Evolutionary conservation across 2,329 filamentous ascomycete species (phyloP).

Genomic region (Xylariales sp.): DNA sequence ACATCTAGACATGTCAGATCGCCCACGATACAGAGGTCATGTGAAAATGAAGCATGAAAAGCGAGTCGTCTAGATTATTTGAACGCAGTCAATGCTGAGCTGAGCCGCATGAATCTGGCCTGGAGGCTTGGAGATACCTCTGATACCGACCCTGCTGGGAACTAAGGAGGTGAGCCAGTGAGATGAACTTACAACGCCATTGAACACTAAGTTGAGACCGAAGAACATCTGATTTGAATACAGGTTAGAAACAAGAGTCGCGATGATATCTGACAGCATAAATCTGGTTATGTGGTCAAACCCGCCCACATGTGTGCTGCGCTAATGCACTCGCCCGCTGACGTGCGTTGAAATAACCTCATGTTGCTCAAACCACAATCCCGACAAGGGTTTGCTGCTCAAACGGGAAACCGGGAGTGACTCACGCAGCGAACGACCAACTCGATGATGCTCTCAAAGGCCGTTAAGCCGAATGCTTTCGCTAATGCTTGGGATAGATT

Average conservation of each 20-base stretch:
- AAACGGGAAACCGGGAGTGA: conserved; percentile 10
- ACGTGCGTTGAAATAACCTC: not conserved
- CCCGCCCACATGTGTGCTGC: conserved; percentile 1
- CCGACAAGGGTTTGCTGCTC: no score
- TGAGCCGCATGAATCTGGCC: no score
- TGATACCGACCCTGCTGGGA: no score
- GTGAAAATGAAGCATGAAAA: no score
- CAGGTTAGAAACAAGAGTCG: conserved; percentile 2
- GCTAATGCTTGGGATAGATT: conserved; percentile 43
- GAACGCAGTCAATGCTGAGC: no score
- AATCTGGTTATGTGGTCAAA: not conserved
- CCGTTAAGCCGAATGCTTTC: conserved; percentile 36
- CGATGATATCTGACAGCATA: not conserved
- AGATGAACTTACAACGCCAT: conserved; percentile 59
- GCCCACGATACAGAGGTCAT: no score
- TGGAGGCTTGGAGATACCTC: no score
- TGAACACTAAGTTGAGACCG: conserved; percentile 67
- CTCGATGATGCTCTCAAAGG: conserved; percentile 40
- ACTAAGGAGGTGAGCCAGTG: no score
- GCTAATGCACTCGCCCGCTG: not conserved
- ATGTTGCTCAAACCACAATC: not conserved
- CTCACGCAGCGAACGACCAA: conserved; percentile 45
- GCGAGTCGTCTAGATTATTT: no score
- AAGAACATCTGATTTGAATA: conserved; percentile 60
- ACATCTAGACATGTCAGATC: conserved; percentile 55